These are phyloP conservation scores for Chaetomiaceae sp. DNA, from an alignment of 2,329 filamentous ascomycete genomes.

Conservation along the genomic window DNA sequence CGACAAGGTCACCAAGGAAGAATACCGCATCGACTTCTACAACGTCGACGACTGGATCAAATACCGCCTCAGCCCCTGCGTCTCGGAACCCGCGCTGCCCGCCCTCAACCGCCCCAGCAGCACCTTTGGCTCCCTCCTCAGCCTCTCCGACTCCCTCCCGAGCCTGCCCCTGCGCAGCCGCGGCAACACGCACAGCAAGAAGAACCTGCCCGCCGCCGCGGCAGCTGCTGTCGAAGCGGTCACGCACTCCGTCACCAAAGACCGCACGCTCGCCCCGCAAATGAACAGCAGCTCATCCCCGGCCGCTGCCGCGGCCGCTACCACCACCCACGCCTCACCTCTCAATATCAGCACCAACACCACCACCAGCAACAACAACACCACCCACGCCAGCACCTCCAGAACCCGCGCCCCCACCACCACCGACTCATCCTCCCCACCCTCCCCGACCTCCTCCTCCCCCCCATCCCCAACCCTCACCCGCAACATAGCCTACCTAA, in stretches of 20 bases:
- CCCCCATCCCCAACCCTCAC: constrained; percentile 44
- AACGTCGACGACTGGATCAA: constrained; percentile 74
- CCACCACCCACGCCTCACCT: constrained; percentile 21
- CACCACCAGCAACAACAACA: constrained; percentile 19
- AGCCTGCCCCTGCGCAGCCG: constrained; percentile 41
- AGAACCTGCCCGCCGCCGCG: constrained; percentile 2
- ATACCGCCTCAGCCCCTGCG: constrained; percentile 71
- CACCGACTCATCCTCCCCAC: constrained; percentile 3
- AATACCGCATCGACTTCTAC: constrained; percentile 82
- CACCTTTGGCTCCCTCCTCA: constrained; percentile 43
- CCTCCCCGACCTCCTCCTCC: too few species aligned
- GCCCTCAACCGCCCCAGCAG: constrained; percentile 42
- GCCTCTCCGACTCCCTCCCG: constrained; percentile 40
- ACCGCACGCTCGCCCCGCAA: constrained; percentile 42
- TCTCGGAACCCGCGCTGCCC: constrained; percentile 59
- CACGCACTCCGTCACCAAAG: constrained; percentile 40
- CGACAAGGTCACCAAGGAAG: constrained; percentile 72
- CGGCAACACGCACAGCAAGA: constrained; percentile 40
- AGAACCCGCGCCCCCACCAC: constrained; percentile 30
- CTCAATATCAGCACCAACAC: constrained; percentile 14
- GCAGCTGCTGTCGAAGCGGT: constrained; percentile 36
- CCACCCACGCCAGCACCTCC: background rate
- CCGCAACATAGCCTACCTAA: constrained; percentile 59
- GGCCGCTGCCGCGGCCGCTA: constrained; percentile 18
- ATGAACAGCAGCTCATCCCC: constrained; percentile 35